phyloP scores from a whole-genome alignment of 495 filamentous ascomycete genomes.

The Podospora appendiculata region DNA sequence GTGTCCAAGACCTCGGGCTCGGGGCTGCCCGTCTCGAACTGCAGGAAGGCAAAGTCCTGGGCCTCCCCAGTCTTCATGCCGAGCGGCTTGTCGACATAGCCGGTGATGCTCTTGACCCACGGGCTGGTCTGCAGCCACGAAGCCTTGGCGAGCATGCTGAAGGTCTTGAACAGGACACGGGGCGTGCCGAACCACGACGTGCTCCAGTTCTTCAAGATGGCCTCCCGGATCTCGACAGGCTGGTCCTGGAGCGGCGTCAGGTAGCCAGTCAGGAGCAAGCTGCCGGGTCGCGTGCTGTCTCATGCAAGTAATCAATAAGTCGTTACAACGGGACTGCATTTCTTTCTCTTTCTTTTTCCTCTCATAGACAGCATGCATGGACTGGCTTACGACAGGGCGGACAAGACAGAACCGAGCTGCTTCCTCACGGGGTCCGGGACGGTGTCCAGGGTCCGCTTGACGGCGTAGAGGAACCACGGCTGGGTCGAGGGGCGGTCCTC shows the following conservation, averaged over 20 bases:
- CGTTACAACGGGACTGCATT: background rate
- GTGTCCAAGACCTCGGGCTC: constrained; percentile 48
- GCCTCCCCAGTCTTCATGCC: constrained; percentile 51
- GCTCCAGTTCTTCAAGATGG: constrained; percentile 52
- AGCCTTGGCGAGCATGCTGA: constrained; percentile 47
- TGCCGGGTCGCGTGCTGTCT: constrained; percentile 59
- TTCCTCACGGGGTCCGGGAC: constrained; percentile 14
- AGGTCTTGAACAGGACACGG: constrained; percentile 46
- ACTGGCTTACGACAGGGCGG: constrained; percentile 16
- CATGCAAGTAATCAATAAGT: background rate
- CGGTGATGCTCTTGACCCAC: constrained; percentile 47
- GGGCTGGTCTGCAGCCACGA: constrained; percentile 55
- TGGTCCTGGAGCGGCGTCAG: constrained; percentile 55
- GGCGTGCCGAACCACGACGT: constrained; percentile 51
- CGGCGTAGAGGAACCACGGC: constrained; percentile 11
- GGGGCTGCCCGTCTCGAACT: constrained; percentile 31
- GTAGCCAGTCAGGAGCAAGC: constrained; percentile 58
- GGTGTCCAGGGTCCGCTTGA: constrained; percentile 16
- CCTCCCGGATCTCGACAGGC: constrained; percentile 49
- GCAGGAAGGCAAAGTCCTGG: constrained; percentile 41
- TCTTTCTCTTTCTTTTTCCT: background rate
- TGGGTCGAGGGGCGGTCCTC: constrained; percentile 17
- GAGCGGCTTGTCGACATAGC: constrained; percentile 53
- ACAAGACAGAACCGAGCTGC: constrained; percentile 21
- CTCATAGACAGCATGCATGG: background rate